A percentile compares a stretch with the other conserved stretches of the same genome.
phyloP scores from a whole-genome alignment of 768 basidiomycete species.

The Kwoniella dendrophila region DNA sequence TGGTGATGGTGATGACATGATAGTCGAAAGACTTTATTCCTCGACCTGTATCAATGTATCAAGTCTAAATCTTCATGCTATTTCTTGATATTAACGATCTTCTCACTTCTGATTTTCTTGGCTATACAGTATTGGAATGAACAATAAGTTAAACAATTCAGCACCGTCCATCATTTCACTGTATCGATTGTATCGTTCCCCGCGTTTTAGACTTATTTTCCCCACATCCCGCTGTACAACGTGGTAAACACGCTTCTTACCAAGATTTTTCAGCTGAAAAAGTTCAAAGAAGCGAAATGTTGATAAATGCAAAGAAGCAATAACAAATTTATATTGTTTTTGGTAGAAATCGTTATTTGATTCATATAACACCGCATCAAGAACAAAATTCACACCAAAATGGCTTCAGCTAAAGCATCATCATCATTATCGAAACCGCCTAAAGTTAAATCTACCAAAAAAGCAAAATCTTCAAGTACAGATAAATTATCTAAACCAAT shows the following conservation, averaged over 20 bases:
- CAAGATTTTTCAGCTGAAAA: constrained; percentile 6
- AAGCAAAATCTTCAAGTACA: constrained; percentile 10
- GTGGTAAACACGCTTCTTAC: not conserved
- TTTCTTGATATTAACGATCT: not conserved
- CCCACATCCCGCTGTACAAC: not conserved
- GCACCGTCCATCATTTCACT: no score
- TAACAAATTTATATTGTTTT: no score
- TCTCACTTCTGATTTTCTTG: not conserved
- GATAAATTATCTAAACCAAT: constrained; percentile 13
- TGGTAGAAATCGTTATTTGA: no score
- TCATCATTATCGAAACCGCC: constrained; percentile 8
- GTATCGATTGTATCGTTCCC: not conserved
- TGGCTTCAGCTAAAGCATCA: constrained; percentile 7
- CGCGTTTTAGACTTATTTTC: constrained; percentile 10
- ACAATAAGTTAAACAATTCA: not conserved
- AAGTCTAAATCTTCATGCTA: not conserved
- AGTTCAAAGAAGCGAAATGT: not conserved
- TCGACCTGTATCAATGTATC: not conserved
- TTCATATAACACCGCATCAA: not conserved
- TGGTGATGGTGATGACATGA: not conserved
- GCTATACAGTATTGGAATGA: not conserved
- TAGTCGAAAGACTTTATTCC: not conserved
- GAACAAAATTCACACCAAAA: not conserved
- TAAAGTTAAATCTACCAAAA: constrained; percentile 10
- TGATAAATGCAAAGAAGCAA: not conserved